Conservation (phyloP, 768 basidiomycete genomes). For the Rossbeevera mucosa region DNA sequence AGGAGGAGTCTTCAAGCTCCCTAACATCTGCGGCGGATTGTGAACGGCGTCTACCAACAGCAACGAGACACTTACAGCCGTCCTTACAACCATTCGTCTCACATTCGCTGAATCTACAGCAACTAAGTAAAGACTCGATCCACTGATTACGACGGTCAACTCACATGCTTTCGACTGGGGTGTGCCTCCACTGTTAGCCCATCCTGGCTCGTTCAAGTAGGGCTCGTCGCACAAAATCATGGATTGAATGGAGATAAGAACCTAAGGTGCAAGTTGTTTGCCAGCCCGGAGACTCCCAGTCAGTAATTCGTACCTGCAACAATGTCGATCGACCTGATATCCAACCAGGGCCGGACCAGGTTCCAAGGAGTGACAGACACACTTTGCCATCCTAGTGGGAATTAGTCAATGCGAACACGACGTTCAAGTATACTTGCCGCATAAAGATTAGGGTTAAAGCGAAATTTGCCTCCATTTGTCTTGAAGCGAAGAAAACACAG, state of each 20-base stretch:
- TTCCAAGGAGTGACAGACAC: conserved; percentile 85
- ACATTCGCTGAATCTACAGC: conserved; percentile 82
- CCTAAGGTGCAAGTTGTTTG: conserved; percentile 31
- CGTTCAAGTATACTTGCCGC: conserved; percentile 48
- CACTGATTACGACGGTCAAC: conserved; percentile 22
- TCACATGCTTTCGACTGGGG: conserved; percentile 74
- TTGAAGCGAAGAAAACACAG: conserved; percentile 20
- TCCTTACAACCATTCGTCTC: conserved; percentile 85
- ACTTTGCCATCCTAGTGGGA: conserved; percentile 85
- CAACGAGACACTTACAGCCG: conserved; percentile 53
- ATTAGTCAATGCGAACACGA: neutral
- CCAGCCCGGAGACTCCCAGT: neutral
- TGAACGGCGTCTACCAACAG: conserved; percentile 7
- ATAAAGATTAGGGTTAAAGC: conserved; percentile 94
- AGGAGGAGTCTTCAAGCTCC: conserved; percentile 74
- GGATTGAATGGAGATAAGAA: conserved; percentile 91
- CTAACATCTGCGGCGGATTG: conserved; percentile 62
- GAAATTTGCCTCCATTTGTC: conserved; percentile 84
- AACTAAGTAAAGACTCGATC: conserved; percentile 6
- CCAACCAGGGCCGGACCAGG: conserved; percentile 95
- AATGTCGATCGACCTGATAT: conserved; percentile 84
- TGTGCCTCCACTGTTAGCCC: conserved; percentile 70
- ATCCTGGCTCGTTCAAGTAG: conserved; percentile 89
- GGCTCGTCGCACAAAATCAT: conserved; percentile 95
- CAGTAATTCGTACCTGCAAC: conserved; percentile 55